phyloP scores from a whole-genome alignment of 495 filamentous ascomycete genomes.

The Lasiosphaeris hirsuta region DNA sequence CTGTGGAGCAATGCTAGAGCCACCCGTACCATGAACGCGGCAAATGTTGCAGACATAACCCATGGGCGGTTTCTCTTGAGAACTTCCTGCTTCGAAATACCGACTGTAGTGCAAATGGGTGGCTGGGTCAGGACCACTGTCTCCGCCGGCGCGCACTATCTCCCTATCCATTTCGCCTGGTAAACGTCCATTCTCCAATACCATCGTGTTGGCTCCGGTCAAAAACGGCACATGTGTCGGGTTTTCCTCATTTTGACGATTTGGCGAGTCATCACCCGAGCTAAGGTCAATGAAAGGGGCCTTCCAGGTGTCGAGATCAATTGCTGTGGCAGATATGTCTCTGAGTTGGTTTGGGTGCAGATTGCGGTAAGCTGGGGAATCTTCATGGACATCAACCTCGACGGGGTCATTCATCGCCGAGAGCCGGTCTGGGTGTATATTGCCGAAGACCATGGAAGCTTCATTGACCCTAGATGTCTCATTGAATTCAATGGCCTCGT shows the following conservation, averaged over 20 bases:
- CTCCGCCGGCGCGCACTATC: too few relatives aligned
- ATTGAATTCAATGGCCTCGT: too few relatives aligned
- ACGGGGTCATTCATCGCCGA: too few relatives aligned
- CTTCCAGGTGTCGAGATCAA: conserved; percentile 3
- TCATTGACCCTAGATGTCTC: too few relatives aligned
- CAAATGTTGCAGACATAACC: conserved; percentile 40
- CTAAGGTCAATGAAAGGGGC: not conserved
- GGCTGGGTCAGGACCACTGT: too few relatives aligned
- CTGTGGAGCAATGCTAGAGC: conserved; percentile 26
- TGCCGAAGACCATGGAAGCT: too few relatives aligned
- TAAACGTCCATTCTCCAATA: not conserved
- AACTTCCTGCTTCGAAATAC: too few relatives aligned
- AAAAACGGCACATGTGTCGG: conserved; percentile 11
- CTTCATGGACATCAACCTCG: too few relatives aligned
- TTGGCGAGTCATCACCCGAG: not conserved
- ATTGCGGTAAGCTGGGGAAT: not conserved
- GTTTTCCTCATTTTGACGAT: not conserved
- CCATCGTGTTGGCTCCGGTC: conserved; percentile 22
- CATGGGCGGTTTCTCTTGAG: conserved; percentile 7
- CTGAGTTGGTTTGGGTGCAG: conserved; percentile 23
- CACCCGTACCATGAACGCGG: not conserved
- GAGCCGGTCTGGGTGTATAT: too few relatives aligned
- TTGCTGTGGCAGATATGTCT: not conserved
- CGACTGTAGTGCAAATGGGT: too few relatives aligned
- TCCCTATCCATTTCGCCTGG: too few relatives aligned